Conservation (phyloP, 495 filamentous ascomycete genomes). For the Acidiella bohemica region DNA sequence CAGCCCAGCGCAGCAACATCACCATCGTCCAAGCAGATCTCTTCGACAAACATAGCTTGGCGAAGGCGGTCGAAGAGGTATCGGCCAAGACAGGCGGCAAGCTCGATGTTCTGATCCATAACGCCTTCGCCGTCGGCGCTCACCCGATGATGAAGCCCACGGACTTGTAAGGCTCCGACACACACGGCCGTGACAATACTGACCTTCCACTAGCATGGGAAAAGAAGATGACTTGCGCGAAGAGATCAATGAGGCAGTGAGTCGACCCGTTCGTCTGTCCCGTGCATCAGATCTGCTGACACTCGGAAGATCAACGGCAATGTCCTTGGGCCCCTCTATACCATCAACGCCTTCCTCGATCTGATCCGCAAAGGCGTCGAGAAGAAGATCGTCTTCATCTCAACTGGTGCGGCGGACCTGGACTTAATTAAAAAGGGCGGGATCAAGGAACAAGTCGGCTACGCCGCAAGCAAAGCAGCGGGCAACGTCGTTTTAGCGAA, state of each 20-base stretch:
- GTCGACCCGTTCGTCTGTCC: no score
- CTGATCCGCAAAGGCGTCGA: slow-evolving; percentile 17
- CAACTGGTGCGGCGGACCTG: slow-evolving; percentile 7
- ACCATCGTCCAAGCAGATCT: background rate
- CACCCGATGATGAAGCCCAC: no score
- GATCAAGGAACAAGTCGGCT: slow-evolving; percentile 10
- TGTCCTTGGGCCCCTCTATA: slow-evolving; percentile 13
- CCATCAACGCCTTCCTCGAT: slow-evolving; percentile 17
- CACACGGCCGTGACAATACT: no score
- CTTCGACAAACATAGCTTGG: background rate
- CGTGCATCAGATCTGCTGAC: no score
- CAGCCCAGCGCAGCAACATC: background rate
- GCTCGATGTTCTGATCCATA: background rate
- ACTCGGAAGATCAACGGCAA: slow-evolving; percentile 12
- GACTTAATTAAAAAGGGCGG: slow-evolving; percentile 14
- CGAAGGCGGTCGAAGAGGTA: background rate
- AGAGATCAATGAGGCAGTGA: no score
- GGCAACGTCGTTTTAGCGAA: slow-evolving; percentile 14
- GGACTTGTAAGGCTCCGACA: no score
- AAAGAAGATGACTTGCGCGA: no score
- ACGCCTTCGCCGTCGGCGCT: background rate
- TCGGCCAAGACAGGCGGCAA: background rate
- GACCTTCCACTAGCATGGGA: no score
- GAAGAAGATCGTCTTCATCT: slow-evolving; percentile 17
- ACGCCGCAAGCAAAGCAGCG: slow-evolving; percentile 16